phyloP scores from a whole-genome alignment of 2,329 filamentous ascomycete species.

The Pseudonectria buxi region DNA sequence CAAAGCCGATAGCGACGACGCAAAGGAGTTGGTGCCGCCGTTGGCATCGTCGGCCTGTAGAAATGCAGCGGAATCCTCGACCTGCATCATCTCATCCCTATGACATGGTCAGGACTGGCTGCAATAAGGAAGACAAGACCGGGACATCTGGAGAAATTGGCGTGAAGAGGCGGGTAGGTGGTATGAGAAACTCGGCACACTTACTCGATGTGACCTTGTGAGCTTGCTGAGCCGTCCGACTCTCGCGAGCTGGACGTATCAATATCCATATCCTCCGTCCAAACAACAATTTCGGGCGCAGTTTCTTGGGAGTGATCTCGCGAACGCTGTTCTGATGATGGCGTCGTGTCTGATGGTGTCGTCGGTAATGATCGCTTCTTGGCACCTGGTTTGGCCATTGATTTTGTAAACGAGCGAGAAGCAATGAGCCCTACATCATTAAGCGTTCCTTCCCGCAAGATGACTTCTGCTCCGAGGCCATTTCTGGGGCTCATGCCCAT shows the following conservation, averaged over 20 bases:
- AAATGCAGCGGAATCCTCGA: conserved; percentile 9
- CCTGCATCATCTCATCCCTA: conserved; percentile 17
- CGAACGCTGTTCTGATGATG: conserved; percentile 26
- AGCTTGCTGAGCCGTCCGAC: conserved; percentile 17
- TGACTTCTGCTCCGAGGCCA: conserved; percentile 13
- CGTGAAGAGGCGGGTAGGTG: conserved; percentile 1
- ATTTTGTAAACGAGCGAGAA: conserved; percentile 21
- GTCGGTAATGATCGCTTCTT: conserved; percentile 26
- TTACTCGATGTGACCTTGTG: conserved; percentile 21
- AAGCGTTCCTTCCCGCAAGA: conserved; percentile 17
- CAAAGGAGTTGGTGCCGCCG: conserved; percentile 34
- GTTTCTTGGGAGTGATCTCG: conserved; percentile 29
- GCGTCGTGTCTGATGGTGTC: conserved; percentile 16
- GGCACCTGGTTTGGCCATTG: conserved; percentile 14
- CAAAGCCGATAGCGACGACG: conserved; percentile 46
- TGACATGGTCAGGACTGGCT: conserved; percentile 5
- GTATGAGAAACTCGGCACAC: conserved; percentile 15
- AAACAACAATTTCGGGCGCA: conserved; percentile 38
- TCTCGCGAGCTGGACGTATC: conserved; percentile 13
- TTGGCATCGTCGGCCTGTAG: conserved; percentile 11
- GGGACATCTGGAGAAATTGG: conserved; percentile 1
- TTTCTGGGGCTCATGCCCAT: conserved; percentile 21
- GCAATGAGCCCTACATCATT: conserved; percentile 14
- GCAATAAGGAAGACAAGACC: not conserved
- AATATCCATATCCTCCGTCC: conserved; percentile 35